Conservation (phyloP, 2,329 filamentous ascomycete species). For the Diaporthe sp. region DNA sequence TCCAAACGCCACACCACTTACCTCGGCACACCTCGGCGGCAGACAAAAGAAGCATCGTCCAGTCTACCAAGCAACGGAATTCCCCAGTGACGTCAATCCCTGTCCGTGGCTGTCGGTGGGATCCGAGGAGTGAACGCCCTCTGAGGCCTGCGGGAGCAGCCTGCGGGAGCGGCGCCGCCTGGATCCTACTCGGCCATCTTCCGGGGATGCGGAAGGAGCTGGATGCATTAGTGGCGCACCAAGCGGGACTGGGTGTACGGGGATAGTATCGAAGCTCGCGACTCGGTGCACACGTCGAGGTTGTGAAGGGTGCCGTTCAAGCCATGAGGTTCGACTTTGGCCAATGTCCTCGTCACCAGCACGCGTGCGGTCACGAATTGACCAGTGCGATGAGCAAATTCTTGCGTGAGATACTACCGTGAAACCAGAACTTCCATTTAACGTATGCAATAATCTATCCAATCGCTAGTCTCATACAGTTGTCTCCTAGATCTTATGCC, state of each 20-base stretch:
- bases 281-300: background rate
- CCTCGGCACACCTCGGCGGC: conserved; percentile 11
- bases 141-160: background rate
- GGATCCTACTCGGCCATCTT: conserved; percentile 20
- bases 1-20: background rate
- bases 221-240: background rate
- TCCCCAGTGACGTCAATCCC: background rate
- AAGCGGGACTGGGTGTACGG: background rate
- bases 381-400: no score
- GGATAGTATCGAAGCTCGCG: background rate
- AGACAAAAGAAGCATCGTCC: conserved; percentile 4
- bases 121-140: background rate
- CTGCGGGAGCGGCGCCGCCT: no score
- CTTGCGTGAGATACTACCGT: background rate
- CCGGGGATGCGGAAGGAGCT: background rate
- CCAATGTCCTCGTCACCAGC: background rate
- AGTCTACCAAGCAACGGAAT: background rate
- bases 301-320: background rate
- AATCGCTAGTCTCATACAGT: background rate
- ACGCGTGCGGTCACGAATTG: no score
- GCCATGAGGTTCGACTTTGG: no score
- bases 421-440: background rate
- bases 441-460: background rate
- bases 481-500: background rate
- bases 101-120: background rate